Percentiles rank a stretch among this genome's conserved stretches.
These are phyloP conservation scores for Annona squamosa DNA, from an alignment of 164 flowering plant species.

Conservation along the genomic window DNA sequence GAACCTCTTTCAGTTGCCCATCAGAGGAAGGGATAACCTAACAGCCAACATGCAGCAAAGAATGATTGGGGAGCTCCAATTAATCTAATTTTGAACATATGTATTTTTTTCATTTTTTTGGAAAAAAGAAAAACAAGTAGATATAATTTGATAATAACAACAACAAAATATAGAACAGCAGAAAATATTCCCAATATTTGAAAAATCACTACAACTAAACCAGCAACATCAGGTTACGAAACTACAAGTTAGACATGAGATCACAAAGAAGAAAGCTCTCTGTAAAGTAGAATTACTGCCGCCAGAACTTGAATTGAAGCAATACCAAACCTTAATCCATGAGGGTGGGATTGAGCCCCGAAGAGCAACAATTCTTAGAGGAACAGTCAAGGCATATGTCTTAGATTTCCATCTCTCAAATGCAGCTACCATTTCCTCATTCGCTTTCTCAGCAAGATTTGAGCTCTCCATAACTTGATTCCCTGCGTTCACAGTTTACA, in stretches of 20 bases:
- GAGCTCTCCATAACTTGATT: constrained; percentile 8
- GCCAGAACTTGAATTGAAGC: too few species aligned
- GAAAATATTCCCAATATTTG: too few species aligned
- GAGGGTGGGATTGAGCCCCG: constrained; percentile 70
- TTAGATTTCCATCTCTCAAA: constrained; percentile 76
- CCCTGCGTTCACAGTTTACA: constrained; percentile 3
- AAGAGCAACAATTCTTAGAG: constrained; percentile 61
- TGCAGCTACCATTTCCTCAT: constrained; percentile 42
- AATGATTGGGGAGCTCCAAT: not conserved
- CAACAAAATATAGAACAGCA: too few species aligned
- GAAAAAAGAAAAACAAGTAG: too few species aligned
- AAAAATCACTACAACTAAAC: too few species aligned
- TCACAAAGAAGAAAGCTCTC: not conserved
- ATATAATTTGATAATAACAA: too few species aligned
- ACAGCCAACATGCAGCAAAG: not conserved
- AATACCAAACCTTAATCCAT: constrained; percentile 27
- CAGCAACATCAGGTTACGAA: too few species aligned
- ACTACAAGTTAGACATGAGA: not conserved
- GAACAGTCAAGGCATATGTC: constrained; percentile 67
- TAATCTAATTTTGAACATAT: too few species aligned
- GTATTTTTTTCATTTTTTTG: too few species aligned
- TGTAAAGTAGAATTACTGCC: not conserved
- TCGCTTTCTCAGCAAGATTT: constrained; percentile 24
- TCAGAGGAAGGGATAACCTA: not conserved
- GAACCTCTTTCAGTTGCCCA: not conserved